Base-by-base conservation (phyloP, 116 monocot species). In the Zostera marina region DNA sequence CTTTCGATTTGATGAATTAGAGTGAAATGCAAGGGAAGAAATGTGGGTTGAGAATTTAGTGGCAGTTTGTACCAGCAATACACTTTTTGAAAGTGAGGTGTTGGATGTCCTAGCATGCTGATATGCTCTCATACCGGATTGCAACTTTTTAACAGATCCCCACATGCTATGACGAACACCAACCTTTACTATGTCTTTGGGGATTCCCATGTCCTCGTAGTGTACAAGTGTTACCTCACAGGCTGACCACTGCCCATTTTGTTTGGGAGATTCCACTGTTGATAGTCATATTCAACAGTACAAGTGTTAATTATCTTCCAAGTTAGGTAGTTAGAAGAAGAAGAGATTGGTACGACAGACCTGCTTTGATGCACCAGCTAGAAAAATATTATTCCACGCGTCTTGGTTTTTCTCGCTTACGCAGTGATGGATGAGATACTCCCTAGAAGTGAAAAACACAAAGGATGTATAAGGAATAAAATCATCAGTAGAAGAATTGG, bases 131-230 rank as follows among this genome's bases (percentile, higher is more conserved):
- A 94, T 73, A 32, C 94, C 94, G 16, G 85, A 81, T 23, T 94
- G 94, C n/a, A 94, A 47, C 42, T 77, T 94, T 59, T 94, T 88
- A 1, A 94, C 94, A 9, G 88, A 79, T 38, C 88, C 88, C 94
- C 94, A 94, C 94, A 94, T 94, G 8, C 85, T 85, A 53, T 94
- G 94, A 19, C 88, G 88, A 2, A 94, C 82, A 8, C 82, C 85
- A 11, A 94, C 73, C 66, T 88, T 94, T 0, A 88, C 88, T 0
- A 94, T 84, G 42, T 94, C 94, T 62, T 78, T 94, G 8, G 88
- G 85, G 44, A 94, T 94, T 56, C 94, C 94, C 94, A 94, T 94
- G 69, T 88, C 94, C 67, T 94, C 94, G 9, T 94, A 82, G 63
- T 94, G 94, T 44, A 94, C 40, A 13, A 94, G 74, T 7, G 77